phyloP scores from a whole-genome alignment of 2,329 filamentous ascomycete species.

The Microdochium nivale region DNA sequence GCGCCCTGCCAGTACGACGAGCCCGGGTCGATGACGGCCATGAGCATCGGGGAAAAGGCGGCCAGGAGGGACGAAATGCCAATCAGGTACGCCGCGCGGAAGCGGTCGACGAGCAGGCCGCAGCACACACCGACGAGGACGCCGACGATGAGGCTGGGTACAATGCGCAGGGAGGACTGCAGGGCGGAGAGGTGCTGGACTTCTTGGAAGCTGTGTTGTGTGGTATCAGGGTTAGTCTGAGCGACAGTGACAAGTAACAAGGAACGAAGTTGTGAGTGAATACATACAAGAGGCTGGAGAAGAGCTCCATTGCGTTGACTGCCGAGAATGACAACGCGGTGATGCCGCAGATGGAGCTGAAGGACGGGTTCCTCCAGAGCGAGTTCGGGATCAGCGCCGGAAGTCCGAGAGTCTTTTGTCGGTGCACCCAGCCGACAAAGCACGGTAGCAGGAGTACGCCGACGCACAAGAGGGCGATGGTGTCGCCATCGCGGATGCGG shows the following conservation, averaged over 20 bases:
- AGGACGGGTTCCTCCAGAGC: conserved; percentile 46
- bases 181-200: conserved; percentile 35
- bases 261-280: background rate
- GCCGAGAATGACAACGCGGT: conserved; percentile 38
- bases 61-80: conserved; percentile 29
- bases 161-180: conserved; percentile 35
- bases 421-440: conserved; percentile 47
- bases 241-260: no score
- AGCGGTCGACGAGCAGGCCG: conserved; percentile 34
- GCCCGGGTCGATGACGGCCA: conserved; percentile 39
- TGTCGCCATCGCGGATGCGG: conserved; percentile 26
- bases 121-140: conserved; percentile 30
- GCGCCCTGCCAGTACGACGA: conserved; percentile 41
- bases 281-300: conserved; percentile 31
- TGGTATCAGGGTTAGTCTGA: no score
- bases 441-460: conserved; percentile 32
- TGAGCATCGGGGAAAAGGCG: conserved; percentile 39
- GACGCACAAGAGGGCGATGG: conserved; percentile 33
- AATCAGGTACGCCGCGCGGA: conserved; percentile 30
- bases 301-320: conserved; percentile 39
- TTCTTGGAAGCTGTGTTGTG: conserved; percentile 29
- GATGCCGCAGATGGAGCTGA: conserved; percentile 44
- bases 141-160: conserved; percentile 36
- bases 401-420: conserved; percentile 33
- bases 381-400: conserved; percentile 53